Evolutionary conservation across 495 filamentous ascomycete species (phyloP).

Genomic region (Daldinia childiae): DNA sequence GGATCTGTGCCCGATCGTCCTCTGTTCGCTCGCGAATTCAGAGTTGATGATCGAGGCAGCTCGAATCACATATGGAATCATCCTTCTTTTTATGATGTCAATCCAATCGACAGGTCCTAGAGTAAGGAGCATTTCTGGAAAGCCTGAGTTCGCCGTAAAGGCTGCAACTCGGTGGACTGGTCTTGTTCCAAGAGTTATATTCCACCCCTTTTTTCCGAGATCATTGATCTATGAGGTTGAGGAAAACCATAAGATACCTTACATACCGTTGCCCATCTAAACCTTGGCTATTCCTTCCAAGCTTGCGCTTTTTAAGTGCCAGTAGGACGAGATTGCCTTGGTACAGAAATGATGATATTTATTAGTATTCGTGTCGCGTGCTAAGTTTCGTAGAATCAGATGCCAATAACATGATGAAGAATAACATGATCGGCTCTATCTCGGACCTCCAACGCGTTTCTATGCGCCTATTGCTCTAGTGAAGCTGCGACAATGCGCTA

Average conservation of each 20-base stretch:
- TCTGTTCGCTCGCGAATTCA: conserved; percentile 63
- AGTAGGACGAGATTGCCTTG: background rate
- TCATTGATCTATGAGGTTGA: conserved; percentile 83
- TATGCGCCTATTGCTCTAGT: background rate
- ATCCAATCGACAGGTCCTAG: conserved; percentile 95
- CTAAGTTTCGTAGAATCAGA: background rate
- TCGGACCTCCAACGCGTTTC: conserved; percentile 15
- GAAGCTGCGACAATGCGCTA: background rate
- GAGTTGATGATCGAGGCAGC: conserved; percentile 83
- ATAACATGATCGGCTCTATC: conserved; percentile 15
- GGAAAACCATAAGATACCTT: conserved; percentile 84
- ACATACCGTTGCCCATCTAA: conserved; percentile 59
- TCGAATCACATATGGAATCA: conserved; percentile 88
- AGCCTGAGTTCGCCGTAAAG: conserved; percentile 72
- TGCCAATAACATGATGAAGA: background rate
- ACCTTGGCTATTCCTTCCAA: background rate
- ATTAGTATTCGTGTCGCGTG: conserved; percentile 1
- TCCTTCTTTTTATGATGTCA: conserved; percentile 72
- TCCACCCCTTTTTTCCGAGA: conserved; percentile 84
- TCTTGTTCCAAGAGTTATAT: conserved; percentile 78
- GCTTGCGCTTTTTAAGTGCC: background rate
- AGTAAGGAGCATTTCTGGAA: conserved; percentile 65
- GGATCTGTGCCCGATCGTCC: conserved; percentile 89
- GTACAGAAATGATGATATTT: background rate
- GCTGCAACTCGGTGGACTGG: conserved; percentile 73